Evolutionary conservation across 768 basidiomycete genomes (phyloP), one percentile per base, ranked within the genome.

Genomic region (Calocera cornea): DNA sequence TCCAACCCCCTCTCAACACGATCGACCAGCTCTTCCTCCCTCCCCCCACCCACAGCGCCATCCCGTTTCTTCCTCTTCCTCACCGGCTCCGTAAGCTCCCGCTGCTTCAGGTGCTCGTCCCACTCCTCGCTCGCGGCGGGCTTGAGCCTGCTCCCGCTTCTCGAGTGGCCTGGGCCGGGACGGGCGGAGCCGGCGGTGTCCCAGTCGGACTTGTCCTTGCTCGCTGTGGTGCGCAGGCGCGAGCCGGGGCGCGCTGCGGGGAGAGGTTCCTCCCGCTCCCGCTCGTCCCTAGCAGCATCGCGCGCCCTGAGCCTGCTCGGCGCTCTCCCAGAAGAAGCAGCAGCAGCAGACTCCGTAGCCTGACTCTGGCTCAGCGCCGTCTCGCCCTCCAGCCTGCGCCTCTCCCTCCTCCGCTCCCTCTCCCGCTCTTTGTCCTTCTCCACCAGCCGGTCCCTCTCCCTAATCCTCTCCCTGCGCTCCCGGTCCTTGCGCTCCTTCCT

Each of bases 361-460:
- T 24, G 16, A 19, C 44, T 47, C 36, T 38, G 36, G 44, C 44
- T 47, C 19, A 8, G 44, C 8, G 8, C 19, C 24, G 44, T 19
- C 44, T 47, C 44, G 16, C 24, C 54, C 54, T 60, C 54, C 27
- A 60, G 19, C 49, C 24, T 50, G 27, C 54, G 24, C 31, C 31
- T 27, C 54, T 31, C 14, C 10, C 27, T 10, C 54, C 54, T 27
- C 54, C 54, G 24, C 54, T 50, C 49, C 49, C 54, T 27, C 54
- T 60, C 54, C 36, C 54, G 54, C 22, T 60, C 54, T 19, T 60
- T 60, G 31, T 60, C 54, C 54, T 60, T 60, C 54, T 60, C 54
- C 27, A 60, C 54, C 2, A 60, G 31, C 54, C 54, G 24, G 31
- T 60, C 54, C 54, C 54, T 14, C 31, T 60, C 54, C 5, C 54